Evolutionary conservation across 371 early-diverging fungal genomes (phyloP).

Genomic region (Mortierella sp.): DNA sequence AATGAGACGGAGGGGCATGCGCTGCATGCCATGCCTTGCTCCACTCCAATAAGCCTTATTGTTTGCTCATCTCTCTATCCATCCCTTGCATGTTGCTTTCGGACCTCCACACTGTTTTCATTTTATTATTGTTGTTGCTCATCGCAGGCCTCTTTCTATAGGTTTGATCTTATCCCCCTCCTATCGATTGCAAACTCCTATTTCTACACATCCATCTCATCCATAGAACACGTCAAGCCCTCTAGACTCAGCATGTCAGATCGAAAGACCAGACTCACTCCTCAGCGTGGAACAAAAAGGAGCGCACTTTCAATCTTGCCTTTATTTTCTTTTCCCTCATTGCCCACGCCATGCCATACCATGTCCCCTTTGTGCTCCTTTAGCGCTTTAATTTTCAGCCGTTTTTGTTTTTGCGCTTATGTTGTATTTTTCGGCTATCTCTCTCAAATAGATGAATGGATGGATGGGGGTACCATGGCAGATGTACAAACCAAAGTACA

Average conservation of each 20-base stretch:
- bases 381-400: neutral
- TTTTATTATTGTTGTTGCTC: neutral
- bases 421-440: too few relatives aligned
- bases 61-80: neutral
- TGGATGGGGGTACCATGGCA: neutral
- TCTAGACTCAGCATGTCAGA: neutral
- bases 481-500: neutral
- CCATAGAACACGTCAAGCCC: neutral
- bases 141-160: neutral
- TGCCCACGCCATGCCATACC: neutral
- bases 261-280: neutral
- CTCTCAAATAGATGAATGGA: neutral
- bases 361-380: neutral
- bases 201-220: neutral
- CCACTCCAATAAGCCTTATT: neutral
- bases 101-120: neutral
- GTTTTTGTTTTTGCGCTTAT: neutral
- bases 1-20: too few relatives aligned
- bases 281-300: neutral
- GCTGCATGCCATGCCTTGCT: neutral
- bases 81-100: neutral
- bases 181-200: too few relatives aligned
- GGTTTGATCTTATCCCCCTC: neutral
- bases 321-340: neutral
- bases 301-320: conserved; percentile 8